These are phyloP conservation scores for Vigna radiata DNA, from an alignment of 306 rosid species.

Conservation along the genomic window DNA sequence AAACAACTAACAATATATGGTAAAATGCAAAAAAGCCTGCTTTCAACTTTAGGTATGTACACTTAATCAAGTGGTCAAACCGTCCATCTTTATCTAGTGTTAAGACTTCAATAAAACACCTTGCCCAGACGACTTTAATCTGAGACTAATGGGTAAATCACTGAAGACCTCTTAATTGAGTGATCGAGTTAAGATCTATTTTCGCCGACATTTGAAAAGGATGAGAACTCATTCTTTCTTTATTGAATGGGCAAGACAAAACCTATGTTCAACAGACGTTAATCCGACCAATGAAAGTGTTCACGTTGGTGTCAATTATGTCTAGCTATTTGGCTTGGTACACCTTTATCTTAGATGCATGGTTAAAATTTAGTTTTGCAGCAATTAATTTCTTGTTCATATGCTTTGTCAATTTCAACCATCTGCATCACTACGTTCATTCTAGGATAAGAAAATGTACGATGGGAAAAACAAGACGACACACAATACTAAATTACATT, in stretches of 20 bases:
- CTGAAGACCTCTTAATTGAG: background rate
- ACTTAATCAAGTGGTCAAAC: background rate
- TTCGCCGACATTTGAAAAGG: background rate
- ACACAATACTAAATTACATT: conserved; percentile 9
- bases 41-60: background rate
- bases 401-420: background rate
- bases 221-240: background rate
- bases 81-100: background rate
- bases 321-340: conserved; percentile 16
- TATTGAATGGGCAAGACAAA: conserved; percentile 8
- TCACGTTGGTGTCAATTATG: background rate
- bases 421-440: conserved; percentile 12
- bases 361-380: conserved; percentile 21
- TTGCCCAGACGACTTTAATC: background rate
- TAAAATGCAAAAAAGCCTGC: background rate
- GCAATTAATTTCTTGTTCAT: conserved; percentile 10
- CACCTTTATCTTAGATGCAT: conserved; percentile 19
- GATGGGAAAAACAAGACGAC: conserved; percentile 18
- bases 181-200: background rate
- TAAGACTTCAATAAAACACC: background rate
- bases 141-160: background rate
- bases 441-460: background rate
- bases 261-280: background rate
- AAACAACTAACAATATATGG: background rate
- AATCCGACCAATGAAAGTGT: conserved; percentile 9